Evolutionary conservation across 768 basidiomycete genomes (phyloP).

Genomic region (Epithele typhae): DNA sequence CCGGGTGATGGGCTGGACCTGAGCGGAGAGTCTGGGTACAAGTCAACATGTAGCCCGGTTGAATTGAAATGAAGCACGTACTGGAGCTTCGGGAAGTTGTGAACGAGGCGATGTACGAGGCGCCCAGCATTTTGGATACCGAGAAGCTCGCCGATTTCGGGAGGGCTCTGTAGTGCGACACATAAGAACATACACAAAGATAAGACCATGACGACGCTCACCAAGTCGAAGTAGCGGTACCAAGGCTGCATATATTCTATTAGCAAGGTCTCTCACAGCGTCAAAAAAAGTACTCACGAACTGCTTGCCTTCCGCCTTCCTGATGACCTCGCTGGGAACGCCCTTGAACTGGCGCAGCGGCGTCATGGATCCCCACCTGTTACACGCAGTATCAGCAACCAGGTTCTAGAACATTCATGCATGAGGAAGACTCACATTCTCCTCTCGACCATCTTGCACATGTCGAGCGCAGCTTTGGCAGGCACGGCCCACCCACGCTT

Average conservation of each 20-base stretch:
- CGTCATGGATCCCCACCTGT: slow-evolving; percentile 98
- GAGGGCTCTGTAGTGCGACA: slow-evolving; percentile 46
- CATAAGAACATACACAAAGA: background rate
- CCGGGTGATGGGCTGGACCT: slow-evolving; percentile 95
- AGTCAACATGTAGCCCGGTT: background rate
- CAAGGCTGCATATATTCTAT: slow-evolving; percentile 58
- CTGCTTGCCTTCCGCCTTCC: slow-evolving; percentile 95
- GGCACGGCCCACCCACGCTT: slow-evolving; percentile 98
- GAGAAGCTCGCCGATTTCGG: slow-evolving; percentile 93
- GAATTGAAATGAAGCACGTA: slow-evolving; percentile 30
- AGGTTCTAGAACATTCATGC: background rate
- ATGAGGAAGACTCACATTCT: slow-evolving; percentile 51
- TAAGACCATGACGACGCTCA: slow-evolving; percentile 27
- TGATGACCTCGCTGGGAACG: slow-evolving; percentile 77
- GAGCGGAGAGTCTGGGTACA: slow-evolving; percentile 70
- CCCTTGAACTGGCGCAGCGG: slow-evolving; percentile 94
- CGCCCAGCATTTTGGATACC: slow-evolving; percentile 92
- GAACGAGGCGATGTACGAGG: slow-evolving; percentile 88
- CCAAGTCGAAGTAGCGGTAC: slow-evolving; percentile 95
- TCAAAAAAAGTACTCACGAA: slow-evolving; percentile 55
- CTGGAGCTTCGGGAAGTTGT: slow-evolving; percentile 95
- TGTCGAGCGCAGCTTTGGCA: slow-evolving; percentile 82
- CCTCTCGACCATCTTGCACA: slow-evolving; percentile 96
- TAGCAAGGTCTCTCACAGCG: background rate
- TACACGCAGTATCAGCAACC: slow-evolving; percentile 3